phyloP scores from a whole-genome alignment of 2,329 filamentous ascomycete genomes.

The Penicillium sp. region DNA sequence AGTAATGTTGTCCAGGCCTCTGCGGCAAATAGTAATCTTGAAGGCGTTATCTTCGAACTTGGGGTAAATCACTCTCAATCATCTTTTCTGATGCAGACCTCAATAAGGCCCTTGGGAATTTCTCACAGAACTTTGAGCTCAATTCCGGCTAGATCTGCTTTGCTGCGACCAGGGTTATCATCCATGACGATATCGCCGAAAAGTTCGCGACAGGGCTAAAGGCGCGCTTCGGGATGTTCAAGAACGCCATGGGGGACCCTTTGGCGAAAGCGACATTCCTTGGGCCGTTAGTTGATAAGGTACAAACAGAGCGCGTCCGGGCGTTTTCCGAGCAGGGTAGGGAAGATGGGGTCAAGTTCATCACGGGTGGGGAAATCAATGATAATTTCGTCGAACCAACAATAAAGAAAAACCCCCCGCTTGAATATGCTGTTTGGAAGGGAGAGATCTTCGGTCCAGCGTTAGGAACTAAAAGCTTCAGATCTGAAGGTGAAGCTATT shows the following conservation, averaged over 20 bases:
- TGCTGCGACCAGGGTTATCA: conserved; percentile 62
- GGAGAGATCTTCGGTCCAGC: not conserved
- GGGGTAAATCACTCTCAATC: conserved; percentile 55
- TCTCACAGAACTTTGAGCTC: conserved; percentile 42
- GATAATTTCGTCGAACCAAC: not conserved
- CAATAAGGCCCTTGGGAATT: conserved; percentile 51
- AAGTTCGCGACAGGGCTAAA: conserved; percentile 72
- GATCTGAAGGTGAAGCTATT: not conserved
- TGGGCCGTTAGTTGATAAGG: no score
- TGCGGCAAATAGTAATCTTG: conserved; percentile 52
- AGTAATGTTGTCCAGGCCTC: conserved; percentile 55
- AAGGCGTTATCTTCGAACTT: conserved; percentile 57
- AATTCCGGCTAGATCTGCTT: conserved; percentile 54
- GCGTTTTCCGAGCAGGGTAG: no score
- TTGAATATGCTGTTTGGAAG: not conserved
- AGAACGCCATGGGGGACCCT: no score
- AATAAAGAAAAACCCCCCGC: not conserved
- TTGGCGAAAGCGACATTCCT: no score
- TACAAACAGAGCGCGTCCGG: no score
- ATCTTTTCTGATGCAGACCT: conserved; percentile 56
- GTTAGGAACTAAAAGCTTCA: not conserved
- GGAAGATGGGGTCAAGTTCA: no score
- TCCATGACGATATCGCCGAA: conserved; percentile 76
- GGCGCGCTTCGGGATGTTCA: conserved; percentile 44
- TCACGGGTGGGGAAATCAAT: not conserved